These are phyloP conservation scores for Termitomyces eurrhizus DNA, from an alignment of 768 basidiomycete genomes.

Conservation along the genomic window DNA sequence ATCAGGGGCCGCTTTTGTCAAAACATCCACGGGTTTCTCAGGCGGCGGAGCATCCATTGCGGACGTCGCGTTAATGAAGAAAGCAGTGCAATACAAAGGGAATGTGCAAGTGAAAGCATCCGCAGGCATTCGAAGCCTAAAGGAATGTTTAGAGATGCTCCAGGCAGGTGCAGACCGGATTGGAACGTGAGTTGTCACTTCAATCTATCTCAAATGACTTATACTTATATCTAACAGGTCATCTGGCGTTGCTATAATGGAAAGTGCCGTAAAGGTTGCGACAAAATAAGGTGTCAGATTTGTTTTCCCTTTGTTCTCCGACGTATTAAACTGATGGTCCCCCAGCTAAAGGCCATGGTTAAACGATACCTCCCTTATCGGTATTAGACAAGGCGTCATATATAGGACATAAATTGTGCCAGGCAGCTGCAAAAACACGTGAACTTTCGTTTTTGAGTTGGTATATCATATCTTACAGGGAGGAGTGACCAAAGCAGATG, in stretches of 20 bases:
- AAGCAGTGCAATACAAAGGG: constrained; percentile 32
- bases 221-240: constrained; percentile 18
- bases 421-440: constrained; percentile 14
- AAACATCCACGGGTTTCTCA: constrained; percentile 50
- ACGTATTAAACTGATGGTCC: background rate
- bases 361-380: background rate
- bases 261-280: background rate
- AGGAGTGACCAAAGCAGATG: constrained; percentile 5
- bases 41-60: constrained; percentile 42
- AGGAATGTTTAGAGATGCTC: constrained; percentile 44
- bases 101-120: constrained; percentile 48
- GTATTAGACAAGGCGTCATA: constrained; percentile 11
- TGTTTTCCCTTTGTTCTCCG: background rate
- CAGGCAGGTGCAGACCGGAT: constrained; percentile 48
- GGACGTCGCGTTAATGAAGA: constrained; percentile 43
- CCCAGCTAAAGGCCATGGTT: background rate
- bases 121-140: constrained; percentile 45
- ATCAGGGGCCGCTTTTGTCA: constrained; percentile 50
- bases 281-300: constrained; percentile 13
- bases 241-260: constrained; percentile 18
- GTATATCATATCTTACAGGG: constrained; percentile 14
- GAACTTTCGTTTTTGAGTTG: background rate
- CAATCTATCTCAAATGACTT: background rate
- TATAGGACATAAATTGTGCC: constrained; percentile 23
- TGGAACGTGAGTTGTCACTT: constrained; percentile 43